Percentiles rank a stretch among this genome's conserved stretches.
Evolutionary conservation across 148 eudicot species (phyloP).

Genomic region (Talinum fruticosum): DNA sequence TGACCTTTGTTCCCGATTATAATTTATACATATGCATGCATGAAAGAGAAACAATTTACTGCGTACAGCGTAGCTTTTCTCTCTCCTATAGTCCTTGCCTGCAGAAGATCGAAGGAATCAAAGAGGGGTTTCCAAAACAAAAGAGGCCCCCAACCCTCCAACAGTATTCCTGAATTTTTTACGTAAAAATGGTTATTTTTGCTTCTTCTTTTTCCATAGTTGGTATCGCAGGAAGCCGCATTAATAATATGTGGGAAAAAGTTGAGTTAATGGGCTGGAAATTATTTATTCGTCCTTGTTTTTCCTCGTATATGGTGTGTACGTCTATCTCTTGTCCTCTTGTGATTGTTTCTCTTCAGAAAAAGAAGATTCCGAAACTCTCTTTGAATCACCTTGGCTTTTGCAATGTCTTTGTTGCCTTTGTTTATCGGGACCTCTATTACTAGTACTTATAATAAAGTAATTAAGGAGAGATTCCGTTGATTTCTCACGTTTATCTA

Average conservation of each 20-base stretch:
- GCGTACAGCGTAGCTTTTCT: too few species aligned
- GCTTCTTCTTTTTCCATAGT: background rate
- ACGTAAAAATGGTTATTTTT: background rate
- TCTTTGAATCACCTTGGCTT: constrained; percentile 9
- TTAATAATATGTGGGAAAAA: constrained; percentile 11
- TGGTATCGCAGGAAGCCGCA: background rate
- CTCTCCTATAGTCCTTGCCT: background rate
- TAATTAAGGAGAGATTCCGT: background rate
- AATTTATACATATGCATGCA: background rate
- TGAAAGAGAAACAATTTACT: too few species aligned
- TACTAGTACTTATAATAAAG: background rate
- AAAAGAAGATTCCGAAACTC: constrained; percentile 28
- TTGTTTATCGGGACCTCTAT: background rate
- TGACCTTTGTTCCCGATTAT: too few species aligned
- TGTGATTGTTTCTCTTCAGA: constrained; percentile 23
- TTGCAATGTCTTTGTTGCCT: background rate
- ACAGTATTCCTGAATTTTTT: background rate
- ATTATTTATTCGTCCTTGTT: constrained; percentile 21
- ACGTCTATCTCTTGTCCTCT: constrained; percentile 16
- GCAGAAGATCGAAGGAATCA: constrained; percentile 3
- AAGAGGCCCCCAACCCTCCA: background rate
- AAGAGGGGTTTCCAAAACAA: background rate
- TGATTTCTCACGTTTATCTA: background rate
- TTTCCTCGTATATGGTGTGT: constrained; percentile 4
- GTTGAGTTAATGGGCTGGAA: background rate